Conservation (phyloP, 768 basidiomycete genomes). For the Hygrophorus pudorinus region DNA sequence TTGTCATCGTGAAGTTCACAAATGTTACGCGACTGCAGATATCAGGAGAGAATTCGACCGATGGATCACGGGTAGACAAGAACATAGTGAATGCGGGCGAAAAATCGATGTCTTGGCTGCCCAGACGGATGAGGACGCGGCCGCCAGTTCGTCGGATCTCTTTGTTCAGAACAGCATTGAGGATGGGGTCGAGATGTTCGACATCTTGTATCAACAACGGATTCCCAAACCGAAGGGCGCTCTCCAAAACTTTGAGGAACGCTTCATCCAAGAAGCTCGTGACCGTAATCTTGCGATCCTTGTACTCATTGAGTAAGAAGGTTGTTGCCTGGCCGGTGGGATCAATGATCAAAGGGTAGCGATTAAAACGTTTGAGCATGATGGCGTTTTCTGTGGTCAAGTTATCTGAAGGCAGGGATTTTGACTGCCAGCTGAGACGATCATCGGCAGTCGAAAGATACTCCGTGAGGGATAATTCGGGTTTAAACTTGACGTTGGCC, state of each 20-base stretch:
- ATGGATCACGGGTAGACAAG: conserved; percentile 93
- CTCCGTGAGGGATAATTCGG: conserved; percentile 86
- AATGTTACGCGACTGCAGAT: conserved; percentile 96
- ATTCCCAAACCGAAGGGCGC: conserved; percentile 97
- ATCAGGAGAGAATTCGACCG: conserved; percentile 95
- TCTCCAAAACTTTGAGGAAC: conserved; percentile 97
- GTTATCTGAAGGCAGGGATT: conserved; percentile 90
- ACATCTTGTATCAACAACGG: conserved; percentile 97
- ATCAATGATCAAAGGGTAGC: conserved; percentile 96
- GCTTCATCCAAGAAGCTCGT: conserved; percentile 99
- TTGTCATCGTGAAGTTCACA: conserved; percentile 98
- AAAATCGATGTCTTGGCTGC: conserved; percentile 98
- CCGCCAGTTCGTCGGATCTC: conserved; percentile 95
- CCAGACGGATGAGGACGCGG: conserved; percentile 91
- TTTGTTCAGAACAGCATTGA: conserved; percentile 94
- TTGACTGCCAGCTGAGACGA: conserved; percentile 90
- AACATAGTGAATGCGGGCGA: conserved; percentile 99
- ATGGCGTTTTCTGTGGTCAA: conserved; percentile 98
- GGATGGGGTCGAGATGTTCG: conserved; percentile 92
- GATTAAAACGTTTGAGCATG: conserved; percentile 96
- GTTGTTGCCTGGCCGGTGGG: conserved; percentile 95
- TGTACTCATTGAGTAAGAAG: conserved; percentile 91
- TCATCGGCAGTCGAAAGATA: conserved; percentile 97
- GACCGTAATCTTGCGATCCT: conserved; percentile 92
- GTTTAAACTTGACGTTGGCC: conserved; percentile 86